Conservation (phyloP, 2,329 filamentous ascomycete species). For the Magnaporthiopsis poae region DNA sequence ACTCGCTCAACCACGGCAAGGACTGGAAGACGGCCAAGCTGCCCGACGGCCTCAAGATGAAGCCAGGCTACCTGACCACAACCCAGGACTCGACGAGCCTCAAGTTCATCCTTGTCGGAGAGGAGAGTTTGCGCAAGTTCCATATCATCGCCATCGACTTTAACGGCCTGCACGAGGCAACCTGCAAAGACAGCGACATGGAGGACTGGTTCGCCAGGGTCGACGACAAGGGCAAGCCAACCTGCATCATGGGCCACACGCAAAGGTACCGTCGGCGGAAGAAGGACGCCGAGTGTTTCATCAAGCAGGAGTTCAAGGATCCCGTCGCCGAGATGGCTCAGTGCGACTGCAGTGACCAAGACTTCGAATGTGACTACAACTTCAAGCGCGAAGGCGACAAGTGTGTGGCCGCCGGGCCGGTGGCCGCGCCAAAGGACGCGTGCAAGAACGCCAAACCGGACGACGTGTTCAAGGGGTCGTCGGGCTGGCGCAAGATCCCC, state of each 20-base stretch:
- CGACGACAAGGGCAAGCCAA: conserved; percentile 68
- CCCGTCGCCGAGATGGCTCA: conserved; percentile 57
- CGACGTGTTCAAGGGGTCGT: conserved; percentile 72
- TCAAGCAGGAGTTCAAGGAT: conserved; percentile 76
- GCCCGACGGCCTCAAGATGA: conserved; percentile 55
- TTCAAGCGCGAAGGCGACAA: conserved; percentile 61
- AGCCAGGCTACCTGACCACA: conserved; percentile 68
- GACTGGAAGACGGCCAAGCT: conserved; percentile 68
- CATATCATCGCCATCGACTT: conserved; percentile 75
- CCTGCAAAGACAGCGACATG: conserved; percentile 69
- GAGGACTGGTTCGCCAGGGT: conserved; percentile 81
- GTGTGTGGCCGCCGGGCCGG: conserved; percentile 55
- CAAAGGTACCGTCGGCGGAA: conserved; percentile 80
- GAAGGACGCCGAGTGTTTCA: conserved; percentile 78
- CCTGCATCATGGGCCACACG: conserved; percentile 91
- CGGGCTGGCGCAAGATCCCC: conserved; percentile 86
- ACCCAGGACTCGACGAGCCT: conserved; percentile 85
- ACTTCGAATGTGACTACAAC: conserved; percentile 96
- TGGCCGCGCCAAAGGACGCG: conserved; percentile 58
- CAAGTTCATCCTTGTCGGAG: conserved; percentile 74
- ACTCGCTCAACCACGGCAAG: conserved; percentile 83
- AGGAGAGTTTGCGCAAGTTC: conserved; percentile 38
- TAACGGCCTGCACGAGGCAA: conserved; percentile 64
- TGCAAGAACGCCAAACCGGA: conserved; percentile 58
- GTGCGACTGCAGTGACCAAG: conserved; percentile 71